Evolutionary conservation across 306 rosid genomes (phyloP).

Genomic region (Inga oerstediana): DNA sequence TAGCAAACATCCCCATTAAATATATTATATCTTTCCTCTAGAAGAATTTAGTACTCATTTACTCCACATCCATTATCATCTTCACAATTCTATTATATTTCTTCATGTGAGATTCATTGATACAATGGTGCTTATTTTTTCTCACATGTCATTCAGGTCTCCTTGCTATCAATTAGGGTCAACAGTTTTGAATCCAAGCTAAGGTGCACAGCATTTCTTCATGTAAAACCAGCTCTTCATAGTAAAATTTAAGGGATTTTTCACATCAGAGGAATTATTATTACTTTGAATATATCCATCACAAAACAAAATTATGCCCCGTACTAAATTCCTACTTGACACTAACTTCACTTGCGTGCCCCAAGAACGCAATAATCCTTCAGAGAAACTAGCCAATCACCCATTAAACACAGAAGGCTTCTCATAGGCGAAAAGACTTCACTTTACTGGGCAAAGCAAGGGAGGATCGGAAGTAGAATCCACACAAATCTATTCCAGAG

Average conservation of each 20-base stretch:
- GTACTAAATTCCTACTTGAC: neutral
- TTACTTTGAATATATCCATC: neutral
- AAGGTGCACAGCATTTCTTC: neutral
- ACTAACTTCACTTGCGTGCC: neutral
- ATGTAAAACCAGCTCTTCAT: neutral
- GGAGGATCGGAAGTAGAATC: neutral
- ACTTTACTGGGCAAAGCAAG: neutral
- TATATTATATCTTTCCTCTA: neutral
- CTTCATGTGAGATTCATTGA: neutral
- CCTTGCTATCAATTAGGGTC: slow-evolving; percentile 4
- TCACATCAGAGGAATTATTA: slow-evolving; percentile 4
- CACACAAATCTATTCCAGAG: neutral
- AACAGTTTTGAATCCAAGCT: slow-evolving; percentile 2
- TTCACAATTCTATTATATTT: neutral
- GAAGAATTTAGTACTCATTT: neutral
- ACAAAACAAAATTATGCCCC: neutral
- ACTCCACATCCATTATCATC: neutral
- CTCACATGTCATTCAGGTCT: neutral
- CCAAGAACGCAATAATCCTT: neutral
- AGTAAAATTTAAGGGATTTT: neutral
- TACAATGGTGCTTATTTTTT: neutral
- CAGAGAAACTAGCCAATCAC: neutral
- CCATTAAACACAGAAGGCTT: neutral
- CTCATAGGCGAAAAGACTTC: neutral
- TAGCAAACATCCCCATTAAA: neutral